These are phyloP conservation scores for Psilocybe cyanescens DNA, from an alignment of 768 basidiomycete genomes.

Conservation along the genomic window DNA sequence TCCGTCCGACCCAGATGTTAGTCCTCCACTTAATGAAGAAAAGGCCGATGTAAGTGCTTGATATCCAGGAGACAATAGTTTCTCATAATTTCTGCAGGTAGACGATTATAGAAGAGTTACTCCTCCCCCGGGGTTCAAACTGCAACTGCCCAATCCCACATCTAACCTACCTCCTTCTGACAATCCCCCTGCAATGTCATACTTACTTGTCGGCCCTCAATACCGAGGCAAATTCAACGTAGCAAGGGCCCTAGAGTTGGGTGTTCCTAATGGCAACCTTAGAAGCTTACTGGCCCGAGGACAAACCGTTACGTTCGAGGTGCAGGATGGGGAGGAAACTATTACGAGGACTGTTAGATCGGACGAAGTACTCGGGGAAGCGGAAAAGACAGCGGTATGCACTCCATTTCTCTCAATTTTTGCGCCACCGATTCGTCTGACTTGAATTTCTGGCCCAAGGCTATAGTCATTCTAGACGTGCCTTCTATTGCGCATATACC, in stretches of 20 bases:
- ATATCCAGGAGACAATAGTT: background rate
- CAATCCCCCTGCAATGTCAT: slow-evolving; percentile 46
- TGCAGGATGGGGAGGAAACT: slow-evolving; percentile 44
- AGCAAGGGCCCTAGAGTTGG: slow-evolving; percentile 62
- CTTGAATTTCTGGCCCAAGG: slow-evolving; percentile 36
- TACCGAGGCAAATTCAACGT: slow-evolving; percentile 75
- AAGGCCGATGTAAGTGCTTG: slow-evolving; percentile 11
- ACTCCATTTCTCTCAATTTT: background rate
- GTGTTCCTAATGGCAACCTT: slow-evolving; percentile 56
- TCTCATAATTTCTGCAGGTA: slow-evolving; percentile 19
- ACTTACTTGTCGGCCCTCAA: slow-evolving; percentile 55
- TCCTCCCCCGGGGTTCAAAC: slow-evolving; percentile 37
- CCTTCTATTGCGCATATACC: slow-evolving; percentile 63
- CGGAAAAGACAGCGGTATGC: slow-evolving; percentile 51
- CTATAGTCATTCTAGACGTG: slow-evolving; percentile 71
- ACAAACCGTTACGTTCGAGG: slow-evolving; percentile 58
- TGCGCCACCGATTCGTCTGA: too few species aligned
- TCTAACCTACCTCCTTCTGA: slow-evolving; percentile 12
- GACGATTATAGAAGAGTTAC: slow-evolving; percentile 33
- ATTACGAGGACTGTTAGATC: slow-evolving; percentile 55
- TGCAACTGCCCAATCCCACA: slow-evolving; percentile 41
- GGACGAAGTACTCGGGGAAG: slow-evolving; percentile 62
- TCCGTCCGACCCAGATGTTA: background rate
- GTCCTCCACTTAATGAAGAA: background rate
- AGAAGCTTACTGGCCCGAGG: slow-evolving; percentile 70